Base-by-base conservation (phyloP, 352 stramenopile genomes). In the Globisporangium lucens region DNA sequence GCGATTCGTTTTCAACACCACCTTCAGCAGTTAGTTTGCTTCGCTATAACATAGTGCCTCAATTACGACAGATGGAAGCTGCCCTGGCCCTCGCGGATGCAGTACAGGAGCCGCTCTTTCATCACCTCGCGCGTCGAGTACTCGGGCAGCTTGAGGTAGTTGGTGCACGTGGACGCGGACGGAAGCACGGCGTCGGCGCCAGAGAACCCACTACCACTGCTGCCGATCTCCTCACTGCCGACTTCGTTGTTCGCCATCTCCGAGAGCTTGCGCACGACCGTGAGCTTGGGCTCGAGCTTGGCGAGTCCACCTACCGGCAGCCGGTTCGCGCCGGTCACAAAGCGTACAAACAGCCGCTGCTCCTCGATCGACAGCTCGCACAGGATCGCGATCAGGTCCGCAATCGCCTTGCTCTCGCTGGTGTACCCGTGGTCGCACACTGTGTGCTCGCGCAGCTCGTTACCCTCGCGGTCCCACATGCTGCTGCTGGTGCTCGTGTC, bases 131-230 rank as follows among this genome's bases (percentile, higher is more conserved):
- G 82, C 41, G 83, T 89, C 33, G 83, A 95, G 71, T 97, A 97
- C 52, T 92, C 88, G n/a, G 90, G 90, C 29, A 97, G 75, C 75
- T 97, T 97, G 36, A 97, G 75, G 76, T 97, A 97, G 67, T 97
- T 95, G 35, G 89, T 92, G 70, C 89, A 97, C 56, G 90, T 97
- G 20, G 87, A 96, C 20, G 88, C 91, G 4, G 89, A 97, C 56
- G 90, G 89, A 38, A 93, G 66, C 69, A 93, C 74, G 1, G 79
- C 76, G 56, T 94, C 86, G 7, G 36, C 59, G n/a, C 35, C 30
- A 2, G 36, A 47, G 60, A 66, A 70, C 56, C 55, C 63, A 33
- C 55, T 36, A 24, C 27, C 27, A 15, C 36, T 36, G n/a, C 46
- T 22, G 3, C 15, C 8, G 30, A 15, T 9, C 15, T 63, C 68